Conservation (phyloP, 345 rosid genomes). For the Populus tremula region DNA sequence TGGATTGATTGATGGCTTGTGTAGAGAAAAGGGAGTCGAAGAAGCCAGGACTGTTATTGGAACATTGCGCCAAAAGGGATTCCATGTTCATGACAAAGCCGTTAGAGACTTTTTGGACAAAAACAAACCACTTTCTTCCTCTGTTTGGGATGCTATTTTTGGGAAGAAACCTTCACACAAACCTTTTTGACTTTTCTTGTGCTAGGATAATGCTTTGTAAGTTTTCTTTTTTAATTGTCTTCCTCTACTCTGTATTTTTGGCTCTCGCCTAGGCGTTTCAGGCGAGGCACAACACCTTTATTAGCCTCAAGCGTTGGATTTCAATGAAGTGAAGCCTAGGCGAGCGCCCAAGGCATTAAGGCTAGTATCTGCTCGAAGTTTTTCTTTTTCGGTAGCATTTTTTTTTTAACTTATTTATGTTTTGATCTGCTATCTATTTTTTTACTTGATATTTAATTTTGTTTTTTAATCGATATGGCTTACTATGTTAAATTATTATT, state of each 20-base stretch:
- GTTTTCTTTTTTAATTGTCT: background rate
- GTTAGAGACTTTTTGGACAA: slow-evolving; percentile 74
- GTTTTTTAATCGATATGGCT: too few species aligned
- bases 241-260: background rate
- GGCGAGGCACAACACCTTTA: too few species aligned
- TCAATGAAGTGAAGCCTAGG: too few species aligned
- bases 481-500: too few species aligned
- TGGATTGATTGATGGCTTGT: slow-evolving; percentile 72
- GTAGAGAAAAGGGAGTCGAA: slow-evolving; percentile 61
- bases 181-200: slow-evolving; percentile 27
- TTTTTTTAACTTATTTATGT: too few species aligned
- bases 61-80: slow-evolving; percentile 58
- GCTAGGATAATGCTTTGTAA: background rate
- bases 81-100: slow-evolving; percentile 57
- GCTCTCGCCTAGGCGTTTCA: background rate
- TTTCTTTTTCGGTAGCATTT: too few species aligned
- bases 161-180: slow-evolving; percentile 46
- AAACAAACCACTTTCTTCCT: slow-evolving; percentile 56
- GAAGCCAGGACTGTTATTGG: slow-evolving; percentile 47
- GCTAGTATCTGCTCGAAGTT: too few species aligned
- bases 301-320: too few species aligned
- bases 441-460: too few species aligned
- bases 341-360: too few species aligned
- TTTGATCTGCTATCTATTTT: too few species aligned
- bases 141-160: slow-evolving; percentile 69